phyloP scores from a whole-genome alignment of 2,329 filamentous ascomycete genomes.

The Fusarium marasasianum region DNA sequence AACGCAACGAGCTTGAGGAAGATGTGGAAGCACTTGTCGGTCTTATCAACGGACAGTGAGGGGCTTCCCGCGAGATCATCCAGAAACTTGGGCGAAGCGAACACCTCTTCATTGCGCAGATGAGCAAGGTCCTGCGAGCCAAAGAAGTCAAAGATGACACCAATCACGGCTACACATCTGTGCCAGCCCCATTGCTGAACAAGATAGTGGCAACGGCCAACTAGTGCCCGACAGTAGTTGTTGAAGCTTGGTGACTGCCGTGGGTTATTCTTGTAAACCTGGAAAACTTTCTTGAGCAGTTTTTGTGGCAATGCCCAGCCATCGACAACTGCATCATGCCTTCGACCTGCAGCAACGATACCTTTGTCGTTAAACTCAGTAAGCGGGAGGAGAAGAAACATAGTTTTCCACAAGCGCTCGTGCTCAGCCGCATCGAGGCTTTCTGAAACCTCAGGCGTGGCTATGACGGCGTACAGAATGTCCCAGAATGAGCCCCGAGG shows the following conservation, averaged over 20 bases:
- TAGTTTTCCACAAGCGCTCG: constrained; percentile 65
- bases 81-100: constrained; percentile 68
- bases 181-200: constrained; percentile 74
- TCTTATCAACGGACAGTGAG: constrained; percentile 59
- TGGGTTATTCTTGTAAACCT: constrained; percentile 64
- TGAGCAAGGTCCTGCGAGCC: constrained; percentile 69
- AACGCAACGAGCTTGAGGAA: constrained; percentile 72
- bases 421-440: constrained; percentile 57
- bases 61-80: constrained; percentile 61
- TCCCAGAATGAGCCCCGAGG: constrained; percentile 70
- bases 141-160: constrained; percentile 74
- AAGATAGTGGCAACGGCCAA: constrained; percentile 70
- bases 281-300: constrained; percentile 65
- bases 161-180: constrained; percentile 65
- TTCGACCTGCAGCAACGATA: constrained; percentile 51
- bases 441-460: constrained; percentile 46
- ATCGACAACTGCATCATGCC: constrained; percentile 51
- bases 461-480: constrained; percentile 57
- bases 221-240: constrained; percentile 68
- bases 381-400: constrained; percentile 70
- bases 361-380: constrained; percentile 67
- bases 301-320: constrained; percentile 70
- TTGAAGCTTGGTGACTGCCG: constrained; percentile 71
- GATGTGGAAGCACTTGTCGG: constrained; percentile 73
- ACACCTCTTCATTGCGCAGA: constrained; percentile 71